These are phyloP conservation scores for Rubus parviflorus DNA, from an alignment of 306 rosid genomes.

Conservation along the genomic window DNA sequence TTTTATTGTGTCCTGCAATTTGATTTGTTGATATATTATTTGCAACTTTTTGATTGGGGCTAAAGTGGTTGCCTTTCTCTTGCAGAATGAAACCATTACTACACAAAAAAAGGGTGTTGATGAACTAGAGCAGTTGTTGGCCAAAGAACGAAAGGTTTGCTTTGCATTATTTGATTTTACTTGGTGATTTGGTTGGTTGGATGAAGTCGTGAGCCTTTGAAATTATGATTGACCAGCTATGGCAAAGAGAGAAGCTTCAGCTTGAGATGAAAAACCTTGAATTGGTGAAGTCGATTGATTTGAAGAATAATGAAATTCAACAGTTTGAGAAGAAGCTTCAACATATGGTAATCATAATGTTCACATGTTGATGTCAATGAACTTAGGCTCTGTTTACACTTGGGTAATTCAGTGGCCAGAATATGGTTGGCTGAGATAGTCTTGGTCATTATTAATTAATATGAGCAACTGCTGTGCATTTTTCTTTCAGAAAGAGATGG, in stretches of 20 bases:
- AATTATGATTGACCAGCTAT: neutral
- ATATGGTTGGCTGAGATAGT: neutral
- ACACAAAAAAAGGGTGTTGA: neutral
- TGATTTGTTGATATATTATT: neutral
- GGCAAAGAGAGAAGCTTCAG: neutral
- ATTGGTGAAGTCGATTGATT: neutral
- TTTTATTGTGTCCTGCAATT: neutral
- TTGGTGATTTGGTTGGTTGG: neutral
- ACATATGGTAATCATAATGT: slow-evolving; percentile 42
- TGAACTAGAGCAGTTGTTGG: neutral
- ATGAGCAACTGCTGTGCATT: neutral
- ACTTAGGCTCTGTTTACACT: neutral
- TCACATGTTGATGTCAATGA: slow-evolving; percentile 1
- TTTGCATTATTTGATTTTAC: neutral
- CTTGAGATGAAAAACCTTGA: slow-evolving; percentile 3
- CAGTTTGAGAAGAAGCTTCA: neutral
- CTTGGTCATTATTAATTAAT: neutral
- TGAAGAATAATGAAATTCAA: neutral
- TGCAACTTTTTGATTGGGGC: neutral
- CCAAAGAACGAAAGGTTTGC: neutral
- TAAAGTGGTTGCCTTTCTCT: neutral
- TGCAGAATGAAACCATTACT: neutral
- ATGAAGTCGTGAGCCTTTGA: neutral
- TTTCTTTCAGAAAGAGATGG: slow-evolving; percentile 55
- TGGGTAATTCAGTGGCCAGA: neutral